phyloP scores from a whole-genome alignment of 2,329 filamentous ascomycete species.

The Neonectria hederae region DNA sequence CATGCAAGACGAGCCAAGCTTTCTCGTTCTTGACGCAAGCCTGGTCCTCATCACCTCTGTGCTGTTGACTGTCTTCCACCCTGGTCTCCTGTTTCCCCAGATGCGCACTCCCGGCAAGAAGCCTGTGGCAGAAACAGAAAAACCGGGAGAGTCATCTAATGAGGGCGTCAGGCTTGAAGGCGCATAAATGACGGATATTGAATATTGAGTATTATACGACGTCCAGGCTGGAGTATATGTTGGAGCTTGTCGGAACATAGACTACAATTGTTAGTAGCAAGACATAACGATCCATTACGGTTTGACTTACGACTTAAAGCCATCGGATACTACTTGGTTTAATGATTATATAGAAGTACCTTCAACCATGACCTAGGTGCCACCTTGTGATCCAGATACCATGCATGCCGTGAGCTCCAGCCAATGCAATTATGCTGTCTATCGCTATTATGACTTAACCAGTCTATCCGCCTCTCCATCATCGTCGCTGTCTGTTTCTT shows the following conservation, averaged over 20 bases:
- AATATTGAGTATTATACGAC: background rate
- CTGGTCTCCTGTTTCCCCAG: conserved; percentile 64
- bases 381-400: background rate
- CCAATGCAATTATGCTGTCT: conserved; percentile 28
- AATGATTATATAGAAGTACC: background rate
- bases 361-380: background rate
- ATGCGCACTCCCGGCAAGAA: conserved; percentile 53
- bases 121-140: conserved; percentile 34
- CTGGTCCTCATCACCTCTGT: conserved; percentile 61
- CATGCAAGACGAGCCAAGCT: conserved; percentile 70
- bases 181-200: conserved; percentile 21
- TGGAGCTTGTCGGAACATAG: background rate
- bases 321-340: background rate
- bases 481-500: conserved; percentile 58
- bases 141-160: conserved; percentile 40
- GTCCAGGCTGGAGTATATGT: background rate
- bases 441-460: conserved; percentile 49
- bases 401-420: background rate
- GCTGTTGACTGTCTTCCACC: conserved; percentile 63
- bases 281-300: background rate
- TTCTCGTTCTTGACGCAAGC: conserved; percentile 64
- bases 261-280: background rate
- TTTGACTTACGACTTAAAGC: background rate
- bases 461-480: conserved; percentile 57
- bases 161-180: conserved; percentile 37